Conservation (phyloP, 495 filamentous ascomycete genomes). For the Aspergillus hancockii region DNA sequence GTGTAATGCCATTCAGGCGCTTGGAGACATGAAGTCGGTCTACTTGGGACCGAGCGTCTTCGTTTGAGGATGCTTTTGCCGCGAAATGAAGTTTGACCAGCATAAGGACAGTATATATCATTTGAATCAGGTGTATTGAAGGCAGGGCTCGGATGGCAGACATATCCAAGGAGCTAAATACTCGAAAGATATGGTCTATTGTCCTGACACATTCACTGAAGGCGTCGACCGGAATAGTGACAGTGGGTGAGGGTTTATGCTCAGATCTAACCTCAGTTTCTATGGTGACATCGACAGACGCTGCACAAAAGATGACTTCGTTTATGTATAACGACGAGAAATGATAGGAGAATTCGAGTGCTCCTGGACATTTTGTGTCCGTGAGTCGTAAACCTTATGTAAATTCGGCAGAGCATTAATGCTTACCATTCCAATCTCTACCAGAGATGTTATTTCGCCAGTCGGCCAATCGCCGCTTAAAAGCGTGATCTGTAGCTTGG, state of each 20-base stretch:
- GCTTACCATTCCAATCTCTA: neutral
- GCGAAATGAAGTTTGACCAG: slow-evolving; percentile 9
- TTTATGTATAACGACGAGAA: slow-evolving; percentile 1
- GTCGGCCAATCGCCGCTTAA: neutral
- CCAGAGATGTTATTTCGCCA: neutral
- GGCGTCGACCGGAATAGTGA: neutral
- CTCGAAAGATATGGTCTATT: slow-evolving; percentile 9
- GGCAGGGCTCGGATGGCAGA: slow-evolving; percentile 1
- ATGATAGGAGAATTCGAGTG: slow-evolving; percentile 7
- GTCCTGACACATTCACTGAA: neutral
- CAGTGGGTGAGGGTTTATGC: neutral
- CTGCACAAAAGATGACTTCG: neutral
- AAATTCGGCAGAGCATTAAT: neutral
- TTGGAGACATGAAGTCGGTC: neutral
- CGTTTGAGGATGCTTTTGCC: neutral
- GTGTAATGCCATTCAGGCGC: slow-evolving; percentile 1
- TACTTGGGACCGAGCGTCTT: neutral
- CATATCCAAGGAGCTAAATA: slow-evolving; percentile 10
- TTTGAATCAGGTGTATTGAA: neutral
- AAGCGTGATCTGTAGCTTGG: neutral
- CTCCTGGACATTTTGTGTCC: neutral
- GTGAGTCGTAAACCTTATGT: neutral
- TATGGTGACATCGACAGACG: neutral
- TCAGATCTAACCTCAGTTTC: neutral
- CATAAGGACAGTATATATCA: slow-evolving; percentile 2